A percentile compares a stretch with the other conserved stretches of the same genome.
These are phyloP conservation scores for Cytospora piceicola DNA, from an alignment of 2,329 filamentous ascomycete species.

Conservation along the genomic window DNA sequence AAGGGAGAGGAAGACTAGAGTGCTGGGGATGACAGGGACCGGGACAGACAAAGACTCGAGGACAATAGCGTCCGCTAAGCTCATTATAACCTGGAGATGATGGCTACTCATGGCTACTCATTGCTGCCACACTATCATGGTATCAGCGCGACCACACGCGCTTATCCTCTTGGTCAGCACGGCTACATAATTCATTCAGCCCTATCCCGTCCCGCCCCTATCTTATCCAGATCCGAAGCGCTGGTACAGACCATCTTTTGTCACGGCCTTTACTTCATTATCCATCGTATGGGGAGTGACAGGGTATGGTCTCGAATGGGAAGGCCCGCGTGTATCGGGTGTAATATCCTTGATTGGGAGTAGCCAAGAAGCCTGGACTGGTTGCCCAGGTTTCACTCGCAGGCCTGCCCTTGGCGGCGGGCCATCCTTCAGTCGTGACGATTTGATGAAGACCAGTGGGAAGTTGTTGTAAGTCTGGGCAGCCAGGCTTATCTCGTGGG, in stretches of 20 bases:
- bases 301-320: background rate
- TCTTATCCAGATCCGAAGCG: background rate
- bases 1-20: background rate
- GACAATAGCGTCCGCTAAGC: conserved; percentile 1
- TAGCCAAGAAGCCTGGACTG: conserved; percentile 9
- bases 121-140: background rate
- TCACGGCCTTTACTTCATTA: conserved; percentile 16
- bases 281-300: background rate
- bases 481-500: conserved; percentile 20
- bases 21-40: background rate
- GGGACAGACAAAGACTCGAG: background rate
- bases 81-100: background rate
- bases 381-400: background rate
- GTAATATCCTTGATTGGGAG: conserved; percentile 12
- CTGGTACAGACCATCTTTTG: conserved; percentile 23
- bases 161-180: conserved; percentile 8
- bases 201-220: conserved; percentile 14
- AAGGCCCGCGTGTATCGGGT: background rate
- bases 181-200: conserved; percentile 9
- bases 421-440: background rate
- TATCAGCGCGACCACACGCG: background rate
- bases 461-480: conserved; percentile 1
- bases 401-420: conserved; percentile 2
- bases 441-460: conserved; percentile 12
- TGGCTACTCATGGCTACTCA: background rate